Evolutionary conservation across 1,139 yeast genomes (phyloP).

Genomic region (Hansenula sp.): DNA sequence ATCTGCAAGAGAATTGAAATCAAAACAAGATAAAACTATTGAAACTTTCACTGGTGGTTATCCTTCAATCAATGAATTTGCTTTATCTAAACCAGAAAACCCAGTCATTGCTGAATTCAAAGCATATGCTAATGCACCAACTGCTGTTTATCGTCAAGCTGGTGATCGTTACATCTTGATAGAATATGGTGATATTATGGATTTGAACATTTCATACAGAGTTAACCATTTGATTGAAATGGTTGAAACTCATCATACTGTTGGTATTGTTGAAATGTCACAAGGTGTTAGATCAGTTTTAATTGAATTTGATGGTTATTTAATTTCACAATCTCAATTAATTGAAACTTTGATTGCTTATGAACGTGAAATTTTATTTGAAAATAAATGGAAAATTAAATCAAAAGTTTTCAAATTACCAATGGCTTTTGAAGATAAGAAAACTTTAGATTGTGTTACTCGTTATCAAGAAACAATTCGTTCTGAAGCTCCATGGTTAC

Average conservation of each 20-base stretch:
- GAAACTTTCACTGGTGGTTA: constrained; percentile 38
- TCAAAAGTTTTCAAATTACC: constrained; percentile 84
- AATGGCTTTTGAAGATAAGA: constrained; percentile 92
- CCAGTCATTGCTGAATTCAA: constrained; percentile 57
- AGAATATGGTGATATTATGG: constrained; percentile 92
- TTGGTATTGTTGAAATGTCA: constrained; percentile 90
- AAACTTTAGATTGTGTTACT: constrained; percentile 82
- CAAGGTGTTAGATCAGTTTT: constrained; percentile 95
- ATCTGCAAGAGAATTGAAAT: constrained; percentile 61
- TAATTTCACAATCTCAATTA: constrained; percentile 55
- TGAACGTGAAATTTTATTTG: constrained; percentile 69
- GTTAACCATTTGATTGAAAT: constrained; percentile 76
- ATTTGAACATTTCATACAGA: constrained; percentile 79
- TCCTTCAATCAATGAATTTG: constrained; percentile 31
- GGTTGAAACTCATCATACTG: constrained; percentile 59
- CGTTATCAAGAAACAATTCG: constrained; percentile 93
- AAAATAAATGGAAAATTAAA: constrained; percentile 79
- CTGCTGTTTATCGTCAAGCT: constrained; percentile 87
- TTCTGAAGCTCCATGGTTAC: constrained; percentile 94
- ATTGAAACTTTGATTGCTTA: constrained; percentile 63
- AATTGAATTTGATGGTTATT: constrained; percentile 67
- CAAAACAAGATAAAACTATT: constrained; percentile 51
- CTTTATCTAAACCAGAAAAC: constrained; percentile 41
- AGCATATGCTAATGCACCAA: constrained; percentile 52
- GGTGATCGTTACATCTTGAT: constrained; percentile 91